A percentile compares a stretch with the other conserved stretches of the same genome.
phyloP scores from a whole-genome alignment of 2,329 filamentous ascomycete genomes.

The Scedosporium minutisporum region DNA sequence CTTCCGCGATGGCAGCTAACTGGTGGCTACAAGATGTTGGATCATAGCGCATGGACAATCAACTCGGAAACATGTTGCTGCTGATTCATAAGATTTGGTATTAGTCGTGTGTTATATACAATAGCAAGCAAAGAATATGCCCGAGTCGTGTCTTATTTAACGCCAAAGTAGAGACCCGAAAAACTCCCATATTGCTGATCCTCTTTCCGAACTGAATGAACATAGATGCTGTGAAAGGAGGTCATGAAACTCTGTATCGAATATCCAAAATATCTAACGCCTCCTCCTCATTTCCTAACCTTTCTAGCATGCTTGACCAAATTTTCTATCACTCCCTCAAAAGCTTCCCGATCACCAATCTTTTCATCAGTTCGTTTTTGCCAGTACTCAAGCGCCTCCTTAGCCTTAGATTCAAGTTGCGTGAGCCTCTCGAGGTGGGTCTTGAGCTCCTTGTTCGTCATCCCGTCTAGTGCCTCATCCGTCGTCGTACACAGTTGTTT shows the following conservation, averaged over 20 bases:
- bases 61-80: too few species aligned
- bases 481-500: conserved; percentile 75
- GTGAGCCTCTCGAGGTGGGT: conserved; percentile 62
- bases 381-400: conserved; percentile 80
- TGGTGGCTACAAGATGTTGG: too few species aligned
- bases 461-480: conserved; percentile 68
- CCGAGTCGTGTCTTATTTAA: neutral
- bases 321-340: conserved; percentile 95
- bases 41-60: too few species aligned
- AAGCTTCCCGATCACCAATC: conserved; percentile 81
- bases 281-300: conserved; percentile 55
- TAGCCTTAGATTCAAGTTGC: conserved; percentile 60
- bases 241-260: neutral
- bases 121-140: neutral
- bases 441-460: conserved; percentile 68
- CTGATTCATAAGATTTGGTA: neutral
- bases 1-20: too few species aligned
- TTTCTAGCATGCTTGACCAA: conserved; percentile 84
- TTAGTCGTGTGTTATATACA: neutral
- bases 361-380: conserved; percentile 76
- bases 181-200: neutral
- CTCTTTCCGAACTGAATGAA: neutral
- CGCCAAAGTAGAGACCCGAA: neutral
- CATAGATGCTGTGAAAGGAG: neutral
- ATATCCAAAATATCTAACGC: conserved; percentile 1